Base-by-base conservation (phyloP, 2,329 filamentous ascomycete genomes). In the Xylariaceae sp. region DNA sequence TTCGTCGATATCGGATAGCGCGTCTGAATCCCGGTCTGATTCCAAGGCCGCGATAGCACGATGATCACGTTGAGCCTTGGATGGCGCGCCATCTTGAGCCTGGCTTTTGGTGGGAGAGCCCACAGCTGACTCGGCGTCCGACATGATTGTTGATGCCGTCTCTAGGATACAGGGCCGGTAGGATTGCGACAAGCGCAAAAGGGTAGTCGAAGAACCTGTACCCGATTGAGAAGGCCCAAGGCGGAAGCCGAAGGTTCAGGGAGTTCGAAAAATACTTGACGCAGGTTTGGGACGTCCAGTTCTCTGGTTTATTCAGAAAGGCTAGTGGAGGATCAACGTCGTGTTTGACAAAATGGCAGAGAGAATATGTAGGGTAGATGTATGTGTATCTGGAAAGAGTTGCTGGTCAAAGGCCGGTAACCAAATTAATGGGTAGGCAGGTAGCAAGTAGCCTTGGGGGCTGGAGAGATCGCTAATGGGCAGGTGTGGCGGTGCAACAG, bases 1-100 rank as follows among this genome's bases (percentile, higher is more conserved):
- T 64, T 86, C 85, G 63, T 87, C 85, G 58, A 87, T 81, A 65
- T 88, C 85, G 19, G 84, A 87, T 1, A 87, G 77, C 37, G 79
- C 70, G 59, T 84, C 81, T 0, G 79, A 82, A 12, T 84, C 80
- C 49, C 74, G 74, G 59, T 85, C 82, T 2, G 76, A 79, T 39
- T 72, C 71, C 49, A 71, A 73, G 5, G 70, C 73, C 5, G 70
- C 72, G 12, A 66, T 74, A n/a, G n/a, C n/a, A n/a, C n/a, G n/a
- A 32, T 76, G 72, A n/a, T 72, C 70, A 42, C 63, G 69, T 34
- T 72, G 63, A 12, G 66, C 68, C 52, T 74, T 65, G 10, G 64
- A 65, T 49, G 74, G 70, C 43, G 51, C 55, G 48, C 62, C 62
- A 39, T 64, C 56, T 8, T 49, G 51, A 22, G 67, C 61, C 48